Base-by-base conservation (phyloP, 371 early-diverging fungal genomes). In the Blakeslea trispora region DNA sequence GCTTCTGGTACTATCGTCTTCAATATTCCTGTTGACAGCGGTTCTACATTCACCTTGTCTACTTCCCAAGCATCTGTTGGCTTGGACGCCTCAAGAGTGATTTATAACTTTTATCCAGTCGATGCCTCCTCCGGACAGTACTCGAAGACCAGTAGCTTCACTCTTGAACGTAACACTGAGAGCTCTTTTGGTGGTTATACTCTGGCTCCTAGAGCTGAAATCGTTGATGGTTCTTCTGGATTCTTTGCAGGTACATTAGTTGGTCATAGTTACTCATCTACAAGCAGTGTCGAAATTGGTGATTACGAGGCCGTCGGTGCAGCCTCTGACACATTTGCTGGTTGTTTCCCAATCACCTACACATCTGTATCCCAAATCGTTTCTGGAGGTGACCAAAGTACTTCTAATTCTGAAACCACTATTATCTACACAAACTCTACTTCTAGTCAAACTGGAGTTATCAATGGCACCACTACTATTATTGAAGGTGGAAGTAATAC, bases 41-140 rank as follows among this genome's bases (percentile, higher is more conserved):
- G 52, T 4, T 19, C 31, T 7, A 64, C 63, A 9, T 46, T 64
- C 19, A 21, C 23, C 9, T 21, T 71, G 9, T 23, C 14, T n/a
- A 40, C 48, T 1, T 45, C 61, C 32, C 19, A 60, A 4, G 54
- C 55, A 15, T 37, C 43, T 17, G 1, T 15, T 1, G 70, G 63
- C 1, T 49, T 54, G 13, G 5, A 45, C 18, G 14, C 18, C 5
- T 66, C 64, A 19, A 47, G 28, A 1, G 42, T 57, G 0, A 50
- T 70, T 34, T 67, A 49, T 18, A 63, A 70, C 49, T 61, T 66
- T 10, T 70, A 66, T 18, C 64, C 71, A 5, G 49, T 51, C 1
- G 63, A 66, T 45, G 13, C 13, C 0, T 13, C 17, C 14, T 37
- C 37, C 2, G 64, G 64, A 9, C 40, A 44, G 9, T 71, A 55